A percentile compares a stretch with the other conserved stretches of the same genome.
These are phyloP conservation scores for Byssochlamys sp. DNA, from an alignment of 2,329 filamentous ascomycete genomes.

Conservation along the genomic window DNA sequence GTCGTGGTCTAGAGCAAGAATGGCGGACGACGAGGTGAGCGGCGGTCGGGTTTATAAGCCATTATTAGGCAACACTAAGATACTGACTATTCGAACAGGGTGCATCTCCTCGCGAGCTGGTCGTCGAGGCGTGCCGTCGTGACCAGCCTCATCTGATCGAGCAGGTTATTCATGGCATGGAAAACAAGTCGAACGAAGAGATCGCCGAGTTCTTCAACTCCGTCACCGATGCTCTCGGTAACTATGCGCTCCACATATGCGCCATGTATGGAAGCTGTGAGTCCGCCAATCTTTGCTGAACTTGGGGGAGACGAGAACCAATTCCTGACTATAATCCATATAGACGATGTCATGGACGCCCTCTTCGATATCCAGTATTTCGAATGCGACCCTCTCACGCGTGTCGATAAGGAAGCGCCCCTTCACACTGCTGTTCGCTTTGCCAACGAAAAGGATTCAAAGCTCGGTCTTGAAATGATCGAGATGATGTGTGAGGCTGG, in stretches of 20 bases:
- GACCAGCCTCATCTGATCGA: conserved; percentile 81
- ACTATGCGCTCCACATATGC: conserved; percentile 81
- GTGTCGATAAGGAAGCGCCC: conserved; percentile 38
- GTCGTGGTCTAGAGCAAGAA: conserved; percentile 12
- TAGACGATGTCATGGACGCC: conserved; percentile 39
- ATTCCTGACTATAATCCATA: conserved; percentile 1
- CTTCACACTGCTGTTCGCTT: conserved; percentile 37
- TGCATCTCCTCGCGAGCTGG: conserved; percentile 71
- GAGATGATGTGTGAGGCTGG: conserved; percentile 42
- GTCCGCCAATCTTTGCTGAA: conserved; percentile 22
- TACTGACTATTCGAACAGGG: conserved; percentile 46
- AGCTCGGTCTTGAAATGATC: conserved; percentile 37
- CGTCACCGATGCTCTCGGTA: conserved; percentile 75
- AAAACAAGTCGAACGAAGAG: conserved; percentile 49
- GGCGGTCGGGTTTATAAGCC: not conserved
- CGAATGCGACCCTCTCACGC: conserved; percentile 40
- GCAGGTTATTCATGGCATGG: conserved; percentile 58
- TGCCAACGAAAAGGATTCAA: conserved; percentile 37
- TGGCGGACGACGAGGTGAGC: conserved; percentile 37
- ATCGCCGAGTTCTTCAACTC: conserved; percentile 73
- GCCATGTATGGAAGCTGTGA: conserved; percentile 75
- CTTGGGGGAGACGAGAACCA: not conserved
- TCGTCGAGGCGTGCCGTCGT: conserved; percentile 84
- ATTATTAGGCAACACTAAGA: not conserved
- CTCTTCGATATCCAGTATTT: conserved; percentile 41